These are phyloP conservation scores for Lyophyllum decastes DNA, from an alignment of 768 basidiomycete species.

Conservation along the genomic window DNA sequence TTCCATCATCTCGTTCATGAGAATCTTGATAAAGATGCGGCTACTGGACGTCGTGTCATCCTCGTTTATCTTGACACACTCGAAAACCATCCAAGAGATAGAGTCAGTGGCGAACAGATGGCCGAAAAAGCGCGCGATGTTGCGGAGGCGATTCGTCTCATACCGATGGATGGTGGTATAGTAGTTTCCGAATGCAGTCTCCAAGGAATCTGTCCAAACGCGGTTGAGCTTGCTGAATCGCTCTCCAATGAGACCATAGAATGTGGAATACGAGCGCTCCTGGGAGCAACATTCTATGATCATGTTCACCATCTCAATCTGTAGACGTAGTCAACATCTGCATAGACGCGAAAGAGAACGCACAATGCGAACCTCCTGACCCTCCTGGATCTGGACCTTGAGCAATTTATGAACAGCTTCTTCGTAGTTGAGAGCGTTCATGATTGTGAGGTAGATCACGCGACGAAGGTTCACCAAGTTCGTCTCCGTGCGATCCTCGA, in stretches of 20 bases:
- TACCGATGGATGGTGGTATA: slow-evolving; percentile 98
- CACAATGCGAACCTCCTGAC: slow-evolving; percentile 78
- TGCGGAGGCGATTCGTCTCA: slow-evolving; percentile 96
- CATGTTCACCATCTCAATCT: slow-evolving; percentile 98
- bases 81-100: slow-evolving; percentile 86
- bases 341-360: neutral
- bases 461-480: slow-evolving; percentile 94
- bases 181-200: slow-evolving; percentile 85
- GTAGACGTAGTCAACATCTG: neutral
- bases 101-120: slow-evolving; percentile 86
- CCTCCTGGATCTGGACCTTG: slow-evolving; percentile 89
- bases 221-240: slow-evolving; percentile 96
- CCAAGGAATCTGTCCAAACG: slow-evolving; percentile 89
- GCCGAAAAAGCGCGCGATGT: slow-evolving; percentile 96
- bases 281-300: slow-evolving; percentile 99
- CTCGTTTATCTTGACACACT: slow-evolving; percentile 90
- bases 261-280: slow-evolving; percentile 96
- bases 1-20: slow-evolving; percentile 96
- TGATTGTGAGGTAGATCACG: slow-evolving; percentile 95
- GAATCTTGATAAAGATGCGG: slow-evolving; percentile 96
- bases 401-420: slow-evolving; percentile 98
- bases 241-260: slow-evolving; percentile 95
- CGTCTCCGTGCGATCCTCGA: slow-evolving; percentile 93
- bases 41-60: slow-evolving; percentile 96
- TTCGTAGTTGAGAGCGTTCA: slow-evolving; percentile 98